Base-by-base conservation (phyloP, 208 protist genomes). In the Trypanosoma brucei region DNA sequence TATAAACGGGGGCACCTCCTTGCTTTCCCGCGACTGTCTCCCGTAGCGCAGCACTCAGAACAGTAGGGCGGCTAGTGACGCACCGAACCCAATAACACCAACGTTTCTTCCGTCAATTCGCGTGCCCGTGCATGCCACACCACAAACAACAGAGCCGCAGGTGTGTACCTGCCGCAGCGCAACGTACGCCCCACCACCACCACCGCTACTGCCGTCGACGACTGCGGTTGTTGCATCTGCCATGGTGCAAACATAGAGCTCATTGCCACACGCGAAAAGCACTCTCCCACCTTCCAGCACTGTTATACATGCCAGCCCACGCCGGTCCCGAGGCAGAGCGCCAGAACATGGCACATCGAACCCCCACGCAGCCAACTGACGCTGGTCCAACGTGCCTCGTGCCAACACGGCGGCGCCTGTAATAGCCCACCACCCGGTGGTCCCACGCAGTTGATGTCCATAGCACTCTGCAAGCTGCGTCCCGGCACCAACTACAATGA, bases 241-340 rank as follows among this genome's bases (percentile, higher is more conserved):
- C 33, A 78, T 35, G 36, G 64, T 67, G 33, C 70, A 74, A 3
- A 66, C 59, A 62, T 78, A 72, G n/a, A 84, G 45, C 37, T 79
- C 72, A 33, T 70, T 62, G 3, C 78, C 74, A 38, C 65, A 51
- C 2, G 70, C 67, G 53, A 78, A 59, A 3, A 78, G 57, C 5
- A 70, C 7, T 40, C 38, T 50, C 22, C 51, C 65, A 42, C 44
- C 52, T 0, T 30, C 55, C 7, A 58, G n/a, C 11, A 67, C 61
- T n/a, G 59, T 6, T 34, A 78, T 0, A 36, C 66, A 44, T 9
- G 72, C 59, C 13, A 78, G 52, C 35, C 65, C 71, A n/a, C 65
- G 66, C 31, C 60, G 34, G 54, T 59, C 50, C 3, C 53, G 48
- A 37, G 50, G 55, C 36, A 62, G 13, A 31, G 8, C 35, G 38